Base-by-base conservation (phyloP, 192 early-diverging fungal species). In the Coemansia sp. region DNA sequence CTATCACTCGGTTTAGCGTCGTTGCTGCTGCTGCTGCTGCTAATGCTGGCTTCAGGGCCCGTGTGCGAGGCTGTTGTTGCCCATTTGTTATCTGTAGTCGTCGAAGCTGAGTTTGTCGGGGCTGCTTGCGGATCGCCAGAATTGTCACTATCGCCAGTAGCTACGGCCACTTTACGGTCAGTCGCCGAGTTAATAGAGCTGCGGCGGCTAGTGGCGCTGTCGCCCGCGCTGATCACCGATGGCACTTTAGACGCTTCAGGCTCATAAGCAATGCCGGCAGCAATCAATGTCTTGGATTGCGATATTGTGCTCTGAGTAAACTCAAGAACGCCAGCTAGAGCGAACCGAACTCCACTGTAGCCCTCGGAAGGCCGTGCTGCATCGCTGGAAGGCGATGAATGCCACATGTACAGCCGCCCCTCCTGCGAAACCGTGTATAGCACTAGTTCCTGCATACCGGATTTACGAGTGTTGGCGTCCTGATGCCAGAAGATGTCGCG, bases 401-500 rank as follows among this genome's bases (percentile, higher is more conserved):
- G 48, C 73, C 73, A 76, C 15, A 57, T 29, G 22, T 55, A 50
- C 31, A 76, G 15, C 3, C 23, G 20, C 0, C 38, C 53, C 20
- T 34, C 55, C 1, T 40, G 25, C 44, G 67, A 62, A 21, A 69
- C 27, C 5, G 62, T 45, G 19, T 58, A 69, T 10, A 76, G 28
- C 1, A 61, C 41, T 17, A 64, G 20, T 9, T 32, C n/a, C 19
- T 21, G 30, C 7, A 29, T 17, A 20, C 12, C 39, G 2, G 8
- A 26, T 19, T 14, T 5, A 3, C 22, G 25, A 17, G 10, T 14
- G 8, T 31, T 2, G 25, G 5, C 8, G 32, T n/a, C 38, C 17
- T 46, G 48, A 12, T 52, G 58, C 73, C 73, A 76, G 34, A 69
- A 76, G 9, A 65, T 36, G 29, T 53, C 46, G 30, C 41, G 8